Conservation (phyloP, 2,329 filamentous ascomycete species). For the Rhinocladiella mackenziei region DNA sequence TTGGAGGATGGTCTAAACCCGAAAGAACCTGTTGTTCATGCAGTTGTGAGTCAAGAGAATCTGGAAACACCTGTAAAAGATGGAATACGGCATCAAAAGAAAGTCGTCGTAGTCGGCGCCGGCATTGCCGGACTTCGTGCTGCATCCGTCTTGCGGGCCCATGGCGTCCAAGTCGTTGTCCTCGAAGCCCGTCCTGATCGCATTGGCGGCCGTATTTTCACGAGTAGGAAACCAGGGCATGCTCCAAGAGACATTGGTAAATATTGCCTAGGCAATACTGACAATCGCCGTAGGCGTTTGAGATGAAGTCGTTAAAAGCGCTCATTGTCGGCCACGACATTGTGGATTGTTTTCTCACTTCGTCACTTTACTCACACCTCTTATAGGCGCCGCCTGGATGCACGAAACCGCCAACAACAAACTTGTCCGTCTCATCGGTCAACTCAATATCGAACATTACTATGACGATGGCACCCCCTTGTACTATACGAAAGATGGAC, state of each 20-base stretch:
- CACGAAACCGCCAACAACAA: slow-evolving; percentile 46
- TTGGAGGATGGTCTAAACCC: slow-evolving; percentile 29
- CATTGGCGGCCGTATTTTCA: slow-evolving; percentile 40
- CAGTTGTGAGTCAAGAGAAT: slow-evolving; percentile 25
- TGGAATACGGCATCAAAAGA: slow-evolving; percentile 22
- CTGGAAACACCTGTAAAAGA: slow-evolving; percentile 15
- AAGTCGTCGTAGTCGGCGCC: slow-evolving; percentile 37
- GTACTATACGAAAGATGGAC: slow-evolving; percentile 42
- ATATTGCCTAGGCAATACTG: slow-evolving; percentile 33
- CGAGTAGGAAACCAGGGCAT: slow-evolving; percentile 37
- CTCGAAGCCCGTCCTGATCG: slow-evolving; percentile 36
- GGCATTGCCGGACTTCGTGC: slow-evolving; percentile 37
- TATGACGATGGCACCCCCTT: slow-evolving; percentile 44
- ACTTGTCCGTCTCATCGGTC: slow-evolving; percentile 42
- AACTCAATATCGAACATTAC: slow-evolving; percentile 43
- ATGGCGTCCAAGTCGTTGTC: slow-evolving; percentile 36
- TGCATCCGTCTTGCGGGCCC: slow-evolving; percentile 35
- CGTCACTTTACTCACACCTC: slow-evolving; percentile 21
- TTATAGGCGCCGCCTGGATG: slow-evolving; percentile 44
- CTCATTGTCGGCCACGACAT: slow-evolving; percentile 28
- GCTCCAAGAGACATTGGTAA: slow-evolving; percentile 40
- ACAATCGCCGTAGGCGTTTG: slow-evolving; percentile 31
- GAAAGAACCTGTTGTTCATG: slow-evolving; percentile 19
- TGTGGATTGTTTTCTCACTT: slow-evolving; percentile 25
- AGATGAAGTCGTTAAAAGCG: slow-evolving; percentile 27